Evolutionary conservation across 768 basidiomycete genomes (phyloP), one percentile per base, ranked within the genome.

Genomic region (Auricularia heimuer): DNA sequence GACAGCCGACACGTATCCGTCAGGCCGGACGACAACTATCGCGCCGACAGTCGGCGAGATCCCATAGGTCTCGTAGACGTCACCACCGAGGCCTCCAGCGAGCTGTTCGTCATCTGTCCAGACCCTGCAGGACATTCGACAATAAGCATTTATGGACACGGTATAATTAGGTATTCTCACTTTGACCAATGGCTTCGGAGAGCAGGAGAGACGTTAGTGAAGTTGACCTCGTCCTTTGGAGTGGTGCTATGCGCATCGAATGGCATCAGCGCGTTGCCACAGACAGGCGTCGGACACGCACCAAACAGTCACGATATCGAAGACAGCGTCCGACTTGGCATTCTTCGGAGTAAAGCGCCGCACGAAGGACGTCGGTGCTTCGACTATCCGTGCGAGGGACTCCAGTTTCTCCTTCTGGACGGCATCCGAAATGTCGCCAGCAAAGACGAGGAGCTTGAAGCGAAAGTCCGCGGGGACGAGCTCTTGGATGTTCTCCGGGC

Each of bases 1-100:
- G 37, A 89, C 75, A 68, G 76, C 77, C 3, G 83, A 85, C 36
- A 90, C 79, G 65, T 87, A 88, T 16, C 87, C 88, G 68, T 86
- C 86, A 6, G 86, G 86, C 33, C 87, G 78, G 3, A 87, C 80
- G 61, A 85, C 75, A 7, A 85, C 79, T 8, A 85, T 69, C 10
- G 79, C 82, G 18, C 85, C 85, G 61, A 68, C 67, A 3, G 29
- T 36, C 3, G 74, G 65, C 37, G 76, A 72, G 56, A 86, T 78
- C 0, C 86, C 87, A 67, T 83, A 87, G 33, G 79, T 77, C 0
- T 72, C 67, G 71, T 89, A 88, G 3, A 83, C 85, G 42, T 77
- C 77, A 3, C 85, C 85, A 33, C 84, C 85, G 24, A 75, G 70
- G 3, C 63, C 70, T 3, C 79, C 80, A 16, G 71, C 74, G 37